Evolutionary conservation across 2,329 filamentous ascomycete species (phyloP).

Genomic region (Didymellaceae sp.): DNA sequence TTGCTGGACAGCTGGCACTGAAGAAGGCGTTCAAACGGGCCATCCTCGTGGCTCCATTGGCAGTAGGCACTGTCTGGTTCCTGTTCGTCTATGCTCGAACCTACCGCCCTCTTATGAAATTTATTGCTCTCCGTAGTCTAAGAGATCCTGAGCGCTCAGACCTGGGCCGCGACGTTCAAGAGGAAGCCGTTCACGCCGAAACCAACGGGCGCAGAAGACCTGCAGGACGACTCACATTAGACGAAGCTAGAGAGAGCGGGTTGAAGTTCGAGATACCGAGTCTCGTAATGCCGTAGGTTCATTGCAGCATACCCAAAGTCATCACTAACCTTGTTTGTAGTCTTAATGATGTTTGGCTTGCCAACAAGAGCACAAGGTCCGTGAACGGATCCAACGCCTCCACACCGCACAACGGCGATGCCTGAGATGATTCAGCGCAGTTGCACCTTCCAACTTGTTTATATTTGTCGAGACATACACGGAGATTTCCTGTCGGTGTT

Average conservation of each 20-base stretch:
- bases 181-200: constrained; percentile 34
- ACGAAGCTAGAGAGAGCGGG: constrained; percentile 74
- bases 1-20: constrained; percentile 83
- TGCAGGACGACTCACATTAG: constrained; percentile 64
- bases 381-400: constrained; percentile 33
- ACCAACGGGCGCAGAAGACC: constrained; percentile 13
- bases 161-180: constrained; percentile 55
- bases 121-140: constrained; percentile 90
- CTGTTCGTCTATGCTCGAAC: constrained; percentile 79
- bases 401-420: constrained; percentile 25
- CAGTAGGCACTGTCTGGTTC: constrained; percentile 86
- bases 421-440: neutral
- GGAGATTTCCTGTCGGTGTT: constrained; percentile 25
- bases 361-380: constrained; percentile 38
- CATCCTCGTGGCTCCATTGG: constrained; percentile 74
- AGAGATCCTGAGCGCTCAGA: constrained; percentile 65
- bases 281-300: constrained; percentile 68
- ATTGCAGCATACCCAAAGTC: neutral
- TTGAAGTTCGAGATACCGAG: constrained; percentile 78
- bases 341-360: constrained; percentile 73
- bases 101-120: constrained; percentile 88
- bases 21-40: constrained; percentile 76
- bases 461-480: neutral
- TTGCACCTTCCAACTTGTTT: neutral
- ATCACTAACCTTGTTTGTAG: constrained; percentile 48